Evolutionary conservation across 257 asterid species (phyloP), one percentile per base, ranked within the genome.

Genomic region (Jaltomata sinuosa): DNA sequence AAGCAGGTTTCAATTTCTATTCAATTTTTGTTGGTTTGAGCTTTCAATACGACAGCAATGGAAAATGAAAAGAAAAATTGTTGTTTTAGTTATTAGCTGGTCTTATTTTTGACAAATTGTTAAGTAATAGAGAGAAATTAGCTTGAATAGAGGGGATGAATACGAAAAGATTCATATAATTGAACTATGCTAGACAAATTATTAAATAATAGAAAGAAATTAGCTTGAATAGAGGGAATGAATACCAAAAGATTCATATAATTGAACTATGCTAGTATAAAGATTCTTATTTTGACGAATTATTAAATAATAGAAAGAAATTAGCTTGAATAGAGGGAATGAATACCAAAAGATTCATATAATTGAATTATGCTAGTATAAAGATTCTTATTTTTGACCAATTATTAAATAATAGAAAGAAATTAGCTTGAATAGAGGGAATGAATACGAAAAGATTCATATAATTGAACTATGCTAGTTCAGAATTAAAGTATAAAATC

Each of bases 1-100:
- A 93, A 93, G 57, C 88, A 92, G 97, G 99, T 94, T 47, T 16
- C 10, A 3, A 1, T 77, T 77, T 49, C n/a, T 71, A 2, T 49
- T 38, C 22, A 5, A 69, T 69, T 38, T 69, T 16, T 42, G 19
- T 62, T 64, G 15, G 5, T 29, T 29, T 72, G 57, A 72, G 8
- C 40, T 74, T 27, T 14, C 6, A 68, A 68, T 68, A 15, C 36
- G 36, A 34, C 49, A 34, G 78, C 78, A 19, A 36, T 68, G 78
- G 12, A 36, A 19, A 36, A 19, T 45, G 15, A 15, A 47, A 45
- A 49, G 32, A 22, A 42, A 68, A 6, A 21, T 6, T 40, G 80
- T 74, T 40, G 55, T 42, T 42, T 74, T 22, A 25, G 15, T 45
- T 22, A 10, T 68, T 74, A 3, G 52, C 53, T 38, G 52, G 57